These are phyloP conservation scores for Angophora floribunda DNA, from an alignment of 345 rosid species.

Conservation along the genomic window DNA sequence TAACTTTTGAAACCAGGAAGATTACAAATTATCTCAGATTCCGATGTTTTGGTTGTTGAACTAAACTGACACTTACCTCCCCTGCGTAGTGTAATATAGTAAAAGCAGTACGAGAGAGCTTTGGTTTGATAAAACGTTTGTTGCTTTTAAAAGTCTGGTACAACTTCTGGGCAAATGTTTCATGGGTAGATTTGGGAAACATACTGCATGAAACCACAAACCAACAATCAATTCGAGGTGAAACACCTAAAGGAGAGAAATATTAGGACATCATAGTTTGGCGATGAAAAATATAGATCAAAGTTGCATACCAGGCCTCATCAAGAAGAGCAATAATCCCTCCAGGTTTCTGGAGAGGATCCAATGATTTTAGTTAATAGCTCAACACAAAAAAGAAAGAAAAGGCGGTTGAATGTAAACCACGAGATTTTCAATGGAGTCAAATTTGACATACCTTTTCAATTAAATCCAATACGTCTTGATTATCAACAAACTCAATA, in stretches of 20 bases:
- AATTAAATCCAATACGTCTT: slow-evolving; percentile 79
- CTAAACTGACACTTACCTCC: slow-evolving; percentile 38
- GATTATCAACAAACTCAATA: slow-evolving; percentile 84
- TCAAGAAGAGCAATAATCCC: slow-evolving; percentile 88
- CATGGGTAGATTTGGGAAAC: slow-evolving; percentile 90
- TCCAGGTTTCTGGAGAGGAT: slow-evolving; percentile 71
- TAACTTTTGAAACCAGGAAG: not conserved
- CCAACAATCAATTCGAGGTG: not conserved
- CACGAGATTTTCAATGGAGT: not conserved
- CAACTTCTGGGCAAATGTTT: slow-evolving; percentile 88
- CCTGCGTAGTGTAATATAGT: slow-evolving; percentile 90
- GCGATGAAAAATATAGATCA: not conserved
- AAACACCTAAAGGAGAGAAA: not conserved
- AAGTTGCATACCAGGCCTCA: slow-evolving; percentile 77
- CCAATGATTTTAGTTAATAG: not conserved
- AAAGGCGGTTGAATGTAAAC: not conserved
- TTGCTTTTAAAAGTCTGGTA: slow-evolving; percentile 74
- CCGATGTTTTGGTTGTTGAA: not conserved
- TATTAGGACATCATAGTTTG: not conserved
- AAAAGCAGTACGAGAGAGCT: slow-evolving; percentile 87
- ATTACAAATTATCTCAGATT: not conserved
- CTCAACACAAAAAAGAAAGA: not conserved
- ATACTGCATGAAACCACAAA: slow-evolving; percentile 45
- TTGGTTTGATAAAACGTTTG: slow-evolving; percentile 84
- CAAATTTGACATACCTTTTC: slow-evolving; percentile 40